Conservation (phyloP, 352 stramenopile genomes). For the Pythium aphanidermatum region DNA sequence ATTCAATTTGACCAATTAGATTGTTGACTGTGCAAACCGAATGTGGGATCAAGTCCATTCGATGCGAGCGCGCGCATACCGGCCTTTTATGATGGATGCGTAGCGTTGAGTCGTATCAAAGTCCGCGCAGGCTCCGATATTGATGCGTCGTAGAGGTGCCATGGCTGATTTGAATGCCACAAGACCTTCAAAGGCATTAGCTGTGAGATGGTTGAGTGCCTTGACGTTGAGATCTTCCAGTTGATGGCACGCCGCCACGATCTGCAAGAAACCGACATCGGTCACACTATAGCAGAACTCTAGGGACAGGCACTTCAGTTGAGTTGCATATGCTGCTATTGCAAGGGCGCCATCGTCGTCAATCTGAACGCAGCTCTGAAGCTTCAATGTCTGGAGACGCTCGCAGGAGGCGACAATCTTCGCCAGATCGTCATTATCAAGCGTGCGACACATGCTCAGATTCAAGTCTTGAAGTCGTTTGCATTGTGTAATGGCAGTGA, state of each 20-base stretch:
- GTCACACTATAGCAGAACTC: conserved; percentile 88
- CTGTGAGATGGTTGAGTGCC: conserved; percentile 80
- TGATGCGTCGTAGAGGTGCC: conserved; percentile 34
- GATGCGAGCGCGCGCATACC: conserved; percentile 59
- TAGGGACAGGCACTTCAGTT: conserved; percentile 65
- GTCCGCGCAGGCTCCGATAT: conserved; percentile 65
- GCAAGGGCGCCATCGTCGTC: conserved; percentile 47
- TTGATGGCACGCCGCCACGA: conserved; percentile 43
- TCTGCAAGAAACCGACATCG: conserved; percentile 41
- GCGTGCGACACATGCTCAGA: conserved; percentile 64
- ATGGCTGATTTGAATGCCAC: conserved; percentile 18
- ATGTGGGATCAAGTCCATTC: conserved; percentile 46
- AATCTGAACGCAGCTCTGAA: conserved; percentile 63
- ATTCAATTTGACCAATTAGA: too few relatives aligned
- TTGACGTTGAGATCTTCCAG: conserved; percentile 81
- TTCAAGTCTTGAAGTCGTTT: conserved; percentile 51
- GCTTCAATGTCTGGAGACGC: conserved; percentile 35
- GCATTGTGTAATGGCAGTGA: conserved; percentile 51
- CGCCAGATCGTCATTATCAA: conserved; percentile 50
- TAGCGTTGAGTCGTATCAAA: conserved; percentile 58
- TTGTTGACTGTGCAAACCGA: too few relatives aligned
- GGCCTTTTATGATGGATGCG: conserved; percentile 51
- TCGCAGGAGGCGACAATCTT: conserved; percentile 36
- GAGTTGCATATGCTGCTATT: conserved; percentile 27
- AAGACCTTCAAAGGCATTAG: conserved; percentile 48